Percentiles rank a stretch among this genome's conserved stretches.
phyloP scores from a whole-genome alignment of 768 basidiomycete species.

The Albatrellus ellisii region DNA sequence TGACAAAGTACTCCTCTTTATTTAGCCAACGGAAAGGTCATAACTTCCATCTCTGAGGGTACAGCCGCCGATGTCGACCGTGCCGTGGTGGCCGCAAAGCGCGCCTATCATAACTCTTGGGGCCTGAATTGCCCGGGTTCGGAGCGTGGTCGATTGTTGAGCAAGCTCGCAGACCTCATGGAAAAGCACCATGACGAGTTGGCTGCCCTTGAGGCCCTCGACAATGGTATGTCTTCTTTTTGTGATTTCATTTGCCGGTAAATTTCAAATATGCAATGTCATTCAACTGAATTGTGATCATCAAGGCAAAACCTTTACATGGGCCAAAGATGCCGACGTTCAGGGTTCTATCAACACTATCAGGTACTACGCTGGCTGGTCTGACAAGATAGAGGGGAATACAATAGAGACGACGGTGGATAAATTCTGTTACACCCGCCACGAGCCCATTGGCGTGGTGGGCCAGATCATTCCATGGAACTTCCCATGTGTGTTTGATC shows the following conservation, averaged over 20 bases:
- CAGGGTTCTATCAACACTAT: conserved; percentile 32
- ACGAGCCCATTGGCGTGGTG: conserved; percentile 47
- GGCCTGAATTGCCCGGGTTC: conserved; percentile 46
- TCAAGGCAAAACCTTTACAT: conserved; percentile 34
- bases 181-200: conserved; percentile 48
- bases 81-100: conserved; percentile 58
- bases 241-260: background rate
- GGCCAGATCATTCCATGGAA: conserved; percentile 61
- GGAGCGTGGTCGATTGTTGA: conserved; percentile 42
- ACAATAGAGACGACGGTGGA: conserved; percentile 45
- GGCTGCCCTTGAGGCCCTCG: conserved; percentile 60
- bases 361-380: conserved; percentile 83
- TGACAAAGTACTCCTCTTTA: background rate
- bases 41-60: conserved; percentile 45
- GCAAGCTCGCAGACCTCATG: conserved; percentile 52
- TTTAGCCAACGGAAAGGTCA: conserved; percentile 40
- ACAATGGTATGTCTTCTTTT: conserved; percentile 27
- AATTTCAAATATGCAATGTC: too few species aligned
- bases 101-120: conserved; percentile 54
- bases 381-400: conserved; percentile 73
- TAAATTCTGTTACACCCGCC: conserved; percentile 46
- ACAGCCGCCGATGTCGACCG: conserved; percentile 59
- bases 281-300: too few species aligned
- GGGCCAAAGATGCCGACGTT: conserved; percentile 38
- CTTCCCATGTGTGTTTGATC: conserved; percentile 28